Percentiles rank a stretch among this genome's conserved stretches.
Evolutionary conservation across 1,284 basidiomycete species (phyloP).

Genomic region (Meripilus lineatus): DNA sequence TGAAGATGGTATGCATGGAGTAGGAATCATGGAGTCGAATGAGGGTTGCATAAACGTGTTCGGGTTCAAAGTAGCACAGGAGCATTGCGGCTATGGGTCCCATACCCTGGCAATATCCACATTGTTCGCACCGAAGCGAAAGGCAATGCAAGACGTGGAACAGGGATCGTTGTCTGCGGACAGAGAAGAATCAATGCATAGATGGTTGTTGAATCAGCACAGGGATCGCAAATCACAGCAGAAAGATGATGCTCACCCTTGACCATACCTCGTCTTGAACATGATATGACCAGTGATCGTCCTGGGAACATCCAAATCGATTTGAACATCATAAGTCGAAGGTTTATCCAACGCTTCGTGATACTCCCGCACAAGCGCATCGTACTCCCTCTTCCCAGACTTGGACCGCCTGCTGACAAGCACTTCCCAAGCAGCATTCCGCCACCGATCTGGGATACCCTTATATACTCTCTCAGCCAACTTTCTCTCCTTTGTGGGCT

Average conservation of each 20-base stretch:
- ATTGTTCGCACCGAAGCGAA: constrained; percentile 79
- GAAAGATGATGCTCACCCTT: constrained; percentile 59
- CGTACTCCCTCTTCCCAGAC: constrained; percentile 38
- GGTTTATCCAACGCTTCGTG: constrained; percentile 67
- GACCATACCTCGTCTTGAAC: constrained; percentile 94
- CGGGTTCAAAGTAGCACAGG: constrained; percentile 89
- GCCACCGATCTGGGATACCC: constrained; percentile 95
- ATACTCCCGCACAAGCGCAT: constrained; percentile 51
- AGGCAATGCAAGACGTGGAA: constrained; percentile 95
- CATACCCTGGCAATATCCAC: constrained; percentile 99
- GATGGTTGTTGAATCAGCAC: neutral
- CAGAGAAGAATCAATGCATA: constrained; percentile 8
- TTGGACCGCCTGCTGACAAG: constrained; percentile 53
- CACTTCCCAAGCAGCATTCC: constrained; percentile 87
- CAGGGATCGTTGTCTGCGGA: constrained; percentile 77
- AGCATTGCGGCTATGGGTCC: constrained; percentile 95
- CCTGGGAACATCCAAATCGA: constrained; percentile 95
- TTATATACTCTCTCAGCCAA: constrained; percentile 82
- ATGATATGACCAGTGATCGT: constrained; percentile 94
- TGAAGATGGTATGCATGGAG: constrained; percentile 85
- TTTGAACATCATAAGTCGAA: constrained; percentile 92
- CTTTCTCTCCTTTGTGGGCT: constrained; percentile 56
- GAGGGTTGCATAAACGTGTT: constrained; percentile 81
- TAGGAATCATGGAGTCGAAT: constrained; percentile 88
- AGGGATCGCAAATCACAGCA: neutral